These are phyloP conservation scores for Raphanus sativus DNA, from an alignment of 345 rosid species.

Conservation along the genomic window DNA sequence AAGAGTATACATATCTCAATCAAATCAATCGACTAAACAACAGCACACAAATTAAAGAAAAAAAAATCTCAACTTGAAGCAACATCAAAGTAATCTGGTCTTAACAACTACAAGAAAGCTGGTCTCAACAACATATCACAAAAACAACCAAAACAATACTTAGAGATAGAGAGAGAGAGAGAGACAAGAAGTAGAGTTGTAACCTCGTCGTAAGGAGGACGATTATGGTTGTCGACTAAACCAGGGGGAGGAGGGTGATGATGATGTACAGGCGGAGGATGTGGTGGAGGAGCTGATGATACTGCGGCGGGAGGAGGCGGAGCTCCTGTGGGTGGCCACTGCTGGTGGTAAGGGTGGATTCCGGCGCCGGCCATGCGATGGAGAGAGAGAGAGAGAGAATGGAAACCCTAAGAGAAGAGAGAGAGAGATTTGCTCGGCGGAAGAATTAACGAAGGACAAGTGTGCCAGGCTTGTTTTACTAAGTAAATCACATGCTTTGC, in stretches of 20 bases:
- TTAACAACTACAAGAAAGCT: not conserved
- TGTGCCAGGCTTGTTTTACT: not conserved
- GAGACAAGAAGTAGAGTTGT: slow-evolving; percentile 2
- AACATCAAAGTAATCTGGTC: not conserved
- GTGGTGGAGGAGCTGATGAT: slow-evolving; percentile 50
- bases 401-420: slow-evolving; percentile 31
- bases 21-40: not conserved
- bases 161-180: not conserved
- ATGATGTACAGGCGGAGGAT: slow-evolving; percentile 45
- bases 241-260: slow-evolving; percentile 61
- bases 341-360: slow-evolving; percentile 87
- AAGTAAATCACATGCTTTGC: slow-evolving; percentile 29
- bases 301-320: slow-evolving; percentile 64
- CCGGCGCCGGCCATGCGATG: slow-evolving; percentile 83
- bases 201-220: slow-evolving; percentile 79
- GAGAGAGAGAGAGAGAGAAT: not conserved
- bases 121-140: not conserved
- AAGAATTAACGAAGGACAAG: not conserved
- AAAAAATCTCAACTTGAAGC: not conserved
- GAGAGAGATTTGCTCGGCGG: not conserved
- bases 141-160: not conserved
- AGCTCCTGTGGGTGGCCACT: slow-evolving; percentile 67
- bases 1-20: not conserved
- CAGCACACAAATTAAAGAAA: not conserved
- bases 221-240: slow-evolving; percentile 54